phyloP scores from a whole-genome alignment of 306 rosid species.

The Malus sieversii region DNA sequence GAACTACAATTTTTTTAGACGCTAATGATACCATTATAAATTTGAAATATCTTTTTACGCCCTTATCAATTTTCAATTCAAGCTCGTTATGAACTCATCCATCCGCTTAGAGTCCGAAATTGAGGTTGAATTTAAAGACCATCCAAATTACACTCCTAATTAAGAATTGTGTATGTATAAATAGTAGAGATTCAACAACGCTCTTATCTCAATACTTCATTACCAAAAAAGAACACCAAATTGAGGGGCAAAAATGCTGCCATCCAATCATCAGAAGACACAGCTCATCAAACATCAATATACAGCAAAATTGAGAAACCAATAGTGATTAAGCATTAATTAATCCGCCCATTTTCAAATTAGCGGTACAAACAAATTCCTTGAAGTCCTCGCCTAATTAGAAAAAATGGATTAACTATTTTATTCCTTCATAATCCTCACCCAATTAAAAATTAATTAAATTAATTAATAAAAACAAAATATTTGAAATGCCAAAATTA shows the following conservation, averaged over 20 bases:
- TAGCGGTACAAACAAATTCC: not conserved
- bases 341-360: not conserved
- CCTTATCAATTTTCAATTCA: no score
- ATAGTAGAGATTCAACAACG: not conserved
- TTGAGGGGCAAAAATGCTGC: not conserved
- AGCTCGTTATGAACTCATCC: no score
- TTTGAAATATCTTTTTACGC: rapidly evolving
- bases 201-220: not conserved
- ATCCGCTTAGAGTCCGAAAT: rapidly evolving
- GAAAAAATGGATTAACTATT: not conserved
- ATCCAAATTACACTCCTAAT: not conserved
- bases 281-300: not conserved
- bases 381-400: not conserved
- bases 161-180: no score
- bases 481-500: not conserved
- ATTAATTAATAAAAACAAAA: not conserved
- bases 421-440: not conserved
- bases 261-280: not conserved
- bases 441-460: not conserved
- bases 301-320: not conserved
- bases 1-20: no score
- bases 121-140: not conserved
- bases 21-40: no score
- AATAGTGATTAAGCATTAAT: not conserved
- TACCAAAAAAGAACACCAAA: not conserved